Base-by-base conservation (phyloP, 768 basidiomycete species). In the Austroboletus festivus region DNA sequence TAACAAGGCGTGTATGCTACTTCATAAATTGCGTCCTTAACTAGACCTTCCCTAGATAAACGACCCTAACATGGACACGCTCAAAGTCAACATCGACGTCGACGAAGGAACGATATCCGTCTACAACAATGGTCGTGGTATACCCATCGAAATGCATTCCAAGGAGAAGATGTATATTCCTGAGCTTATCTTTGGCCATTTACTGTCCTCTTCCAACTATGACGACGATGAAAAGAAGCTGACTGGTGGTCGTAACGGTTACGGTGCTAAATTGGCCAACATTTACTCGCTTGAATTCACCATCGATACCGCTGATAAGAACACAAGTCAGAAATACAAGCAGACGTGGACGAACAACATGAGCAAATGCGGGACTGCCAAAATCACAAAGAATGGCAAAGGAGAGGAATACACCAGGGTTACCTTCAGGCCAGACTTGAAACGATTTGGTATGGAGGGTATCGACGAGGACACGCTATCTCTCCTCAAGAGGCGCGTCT, bases 161-260 rank as follows among this genome's bases (percentile, higher is more conserved):
- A 86, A 79, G 57, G 93, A 97, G 71, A 89, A 89, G 62, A 86
- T 95, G 7, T 95, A 90, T 65, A 96, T 99, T 48, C 96, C 96
- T 0, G 92, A 98, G 63, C 77, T 99, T 52, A 97, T 99, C 59
- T 99, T 99, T 58, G 96, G 96, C 6, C 86, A 96, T 64, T 78
- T 99, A 16, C 77, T 97, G 20, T 89, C 95, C 1, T 90, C 87
- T 11, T 95, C 93, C 38, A 98, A 98, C 74, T 98, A 95, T 61
- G 95, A 99, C 67, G 96, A 99, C 59, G 88, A 93, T 68, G 94
- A 99, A 73, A 96, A 93, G 79, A 97, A 96, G 71, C 79, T 98
- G 42, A 97, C 93, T 0, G 96, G 96, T 69, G 96, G 96, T 68
- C 84, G 96, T 61, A 99, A 99, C 61, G 96, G 96, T 62, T 98